Base-by-base conservation (phyloP, 2,329 filamentous ascomycete genomes). In the Hypomyces perniciosus region DNA sequence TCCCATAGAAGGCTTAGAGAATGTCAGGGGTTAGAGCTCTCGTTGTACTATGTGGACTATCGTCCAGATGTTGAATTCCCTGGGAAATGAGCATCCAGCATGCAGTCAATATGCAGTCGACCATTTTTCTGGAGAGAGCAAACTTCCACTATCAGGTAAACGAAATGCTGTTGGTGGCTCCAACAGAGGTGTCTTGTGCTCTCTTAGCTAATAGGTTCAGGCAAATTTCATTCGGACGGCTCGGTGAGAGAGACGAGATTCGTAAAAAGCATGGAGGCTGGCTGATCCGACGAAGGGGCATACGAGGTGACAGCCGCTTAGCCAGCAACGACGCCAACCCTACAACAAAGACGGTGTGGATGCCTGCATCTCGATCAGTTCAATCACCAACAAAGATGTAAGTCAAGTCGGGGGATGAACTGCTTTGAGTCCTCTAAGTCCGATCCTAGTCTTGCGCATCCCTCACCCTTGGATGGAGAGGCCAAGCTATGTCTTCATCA, bases 1-100 rank as follows among this genome's bases (percentile, higher is more conserved):
- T 52, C 54, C 54, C 56, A 54, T 49, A 46, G 48, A 56, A 52
- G 53, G 53, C 56, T 58, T 51, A 54, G 54, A 51, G 54, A 48
- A 50, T 54, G 51, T 52, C 35, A 26, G 42, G 42, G 46, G 44
- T 26, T 28, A 4, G 33, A 31, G 46, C 46, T 45, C 12, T 34
- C 12, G 8, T n/a, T 34, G 28, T 20, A 20, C 20, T 20, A 20
- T 20, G 20, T 20, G 20, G 2, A 20, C 20, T 20, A 20, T 20
- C 20, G 20, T 20, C 20, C 20, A 20, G 20, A 20, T 20, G 20
- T 20, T 20, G 20, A 20, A 20, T 20, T 20, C 20, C 20, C 20
- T 20, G 20, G 20, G 20, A 20, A 20, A 20, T 20, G 20, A 20
- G 20, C 20, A 20, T 20, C 20, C 20, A 20, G 20, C 20, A 20